These are phyloP conservation scores for Mycosphaerelloides madeirae DNA, from an alignment of 2,329 filamentous ascomycete genomes.

Conservation along the genomic window DNA sequence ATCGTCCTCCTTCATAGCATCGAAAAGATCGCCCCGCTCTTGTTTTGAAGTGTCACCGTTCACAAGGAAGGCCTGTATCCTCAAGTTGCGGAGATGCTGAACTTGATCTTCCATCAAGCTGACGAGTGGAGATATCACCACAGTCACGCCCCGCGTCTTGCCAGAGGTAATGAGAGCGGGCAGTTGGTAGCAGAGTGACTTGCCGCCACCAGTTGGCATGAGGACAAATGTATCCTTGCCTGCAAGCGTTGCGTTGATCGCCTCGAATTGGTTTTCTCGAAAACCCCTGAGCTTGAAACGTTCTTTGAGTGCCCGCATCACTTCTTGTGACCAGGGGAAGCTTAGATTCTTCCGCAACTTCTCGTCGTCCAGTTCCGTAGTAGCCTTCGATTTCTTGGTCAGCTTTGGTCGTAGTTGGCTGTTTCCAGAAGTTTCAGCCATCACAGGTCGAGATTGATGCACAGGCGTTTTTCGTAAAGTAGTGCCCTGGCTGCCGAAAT, in stretches of 20 bases:
- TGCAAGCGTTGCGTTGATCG: constrained; percentile 85
- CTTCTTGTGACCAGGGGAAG: constrained; percentile 78
- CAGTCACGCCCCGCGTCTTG: constrained; percentile 76
- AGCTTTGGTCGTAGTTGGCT: constrained; percentile 9
- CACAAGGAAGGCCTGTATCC: constrained; percentile 74
- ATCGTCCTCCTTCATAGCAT: constrained; percentile 55
- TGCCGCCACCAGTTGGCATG: constrained; percentile 97
- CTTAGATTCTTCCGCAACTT: constrained; percentile 22
- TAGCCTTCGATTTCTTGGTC: constrained; percentile 7
- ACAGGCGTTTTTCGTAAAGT: not conserved
- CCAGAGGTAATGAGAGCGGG: constrained; percentile 80
- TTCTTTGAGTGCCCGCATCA: constrained; percentile 73
- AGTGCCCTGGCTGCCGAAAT: no score
- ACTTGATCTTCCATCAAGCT: constrained; percentile 98
- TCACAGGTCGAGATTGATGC: constrained; percentile 17
- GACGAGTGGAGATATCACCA: constrained; percentile 90
- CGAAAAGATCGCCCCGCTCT: constrained; percentile 63
- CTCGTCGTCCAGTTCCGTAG: constrained; percentile 21
- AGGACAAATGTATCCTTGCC: constrained; percentile 91
- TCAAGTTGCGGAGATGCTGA: constrained; percentile 66
- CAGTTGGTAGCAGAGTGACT: constrained; percentile 93
- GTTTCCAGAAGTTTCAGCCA: constrained; percentile 31
- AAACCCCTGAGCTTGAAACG: constrained; percentile 83
- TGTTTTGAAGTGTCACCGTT: constrained; percentile 68
- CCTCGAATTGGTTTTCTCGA: constrained; percentile 84